Evolutionary conservation across 1,139 yeast genomes (phyloP), one percentile per base, ranked within the genome.

Genomic region (Pneumocystis murina): DNA sequence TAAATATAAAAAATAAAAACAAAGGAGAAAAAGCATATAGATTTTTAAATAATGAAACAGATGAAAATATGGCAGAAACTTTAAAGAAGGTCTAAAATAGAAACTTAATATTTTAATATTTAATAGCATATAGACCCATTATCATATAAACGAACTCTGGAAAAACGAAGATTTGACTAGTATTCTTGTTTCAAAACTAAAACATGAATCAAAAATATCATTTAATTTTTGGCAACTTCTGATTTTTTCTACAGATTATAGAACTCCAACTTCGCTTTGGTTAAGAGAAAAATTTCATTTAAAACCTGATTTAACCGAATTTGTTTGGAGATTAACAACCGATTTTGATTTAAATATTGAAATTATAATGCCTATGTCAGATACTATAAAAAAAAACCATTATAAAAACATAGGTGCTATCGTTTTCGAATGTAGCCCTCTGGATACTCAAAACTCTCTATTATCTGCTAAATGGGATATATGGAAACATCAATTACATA

Each of bases 401-500:
- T 58, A 38, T 12, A 40, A 58, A 58, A 17, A 28, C 12, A 40
- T 58, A 38, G 60, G 60, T 58, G 60, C 60, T 24, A 36, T 58
- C 14, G 6, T 58, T 38, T 58, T 58, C 6, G 41, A 38, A 20
- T 58, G 60, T 30, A 38, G 55, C 17, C 33, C 30, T 58, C 14
- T 10, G 17, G n/a, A 30, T 40, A 20, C 10, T 10, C 16, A 40
- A 58, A 36, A 30, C 30, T 58, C 33, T 24, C 16, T 24, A 24
- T 48, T 48, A 48, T 24, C n/a, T 10, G 7, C 30, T 24, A 20
- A 24, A 48, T 48, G 60, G 60, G 39, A 58, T 10, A 10, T 58
- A 24, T 38, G 43, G 60, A 58, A 58, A 12, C 43, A 58, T 58
- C 60, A 40, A 10, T 58, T 58, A 14, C 60, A 58, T 40, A 38